phyloP scores from a whole-genome alignment of 208 protist species.

The Leishmania martiniquensis region DNA sequence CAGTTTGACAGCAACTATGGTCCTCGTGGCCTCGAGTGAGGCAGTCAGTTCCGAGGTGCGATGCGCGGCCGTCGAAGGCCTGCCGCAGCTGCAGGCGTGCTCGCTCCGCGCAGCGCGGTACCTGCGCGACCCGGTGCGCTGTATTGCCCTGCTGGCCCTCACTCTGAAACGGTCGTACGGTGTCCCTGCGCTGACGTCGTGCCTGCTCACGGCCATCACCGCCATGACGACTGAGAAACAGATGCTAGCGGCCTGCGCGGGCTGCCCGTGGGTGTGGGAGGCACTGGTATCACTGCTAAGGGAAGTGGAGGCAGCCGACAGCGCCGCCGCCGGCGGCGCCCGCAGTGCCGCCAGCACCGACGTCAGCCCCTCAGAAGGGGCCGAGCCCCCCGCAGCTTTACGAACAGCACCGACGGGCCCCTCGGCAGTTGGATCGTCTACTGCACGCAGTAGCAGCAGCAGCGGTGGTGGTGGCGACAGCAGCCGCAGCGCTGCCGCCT shows the following conservation, averaged over 20 bases:
- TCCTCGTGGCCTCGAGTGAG: slow-evolving; percentile 49
- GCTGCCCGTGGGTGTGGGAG: slow-evolving; percentile 39
- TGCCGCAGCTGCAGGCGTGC: slow-evolving; percentile 49
- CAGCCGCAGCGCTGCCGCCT: slow-evolving; percentile 1
- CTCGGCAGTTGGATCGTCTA: neutral
- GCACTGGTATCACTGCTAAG: slow-evolving; percentile 27
- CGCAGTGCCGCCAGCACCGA: neutral
- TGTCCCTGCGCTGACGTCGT: slow-evolving; percentile 33
- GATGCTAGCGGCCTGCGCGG: slow-evolving; percentile 41
- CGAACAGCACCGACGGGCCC: neutral
- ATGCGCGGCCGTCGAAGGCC: slow-evolving; percentile 32
- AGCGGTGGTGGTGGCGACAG: slow-evolving; percentile 1
- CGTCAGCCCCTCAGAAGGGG: neutral
- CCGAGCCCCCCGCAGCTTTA: neutral
- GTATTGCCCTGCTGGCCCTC: slow-evolving; percentile 39
- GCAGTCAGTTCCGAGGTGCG: slow-evolving; percentile 20
- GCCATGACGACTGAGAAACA: slow-evolving; percentile 47
- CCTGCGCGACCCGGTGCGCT: slow-evolving; percentile 52
- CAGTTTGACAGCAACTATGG: slow-evolving; percentile 56
- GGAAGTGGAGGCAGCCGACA: slow-evolving; percentile 5
- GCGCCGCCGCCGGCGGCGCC: neutral
- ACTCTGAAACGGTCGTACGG: slow-evolving; percentile 25
- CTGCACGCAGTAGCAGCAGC: slow-evolving; percentile 3
- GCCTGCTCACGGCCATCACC: slow-evolving; percentile 33
- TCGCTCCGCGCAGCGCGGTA: slow-evolving; percentile 55